Evolutionary conservation across 192 early-diverging fungal genomes (phyloP), one percentile per base, ranked within the genome.

Genomic region (Coemansia sp.): DNA sequence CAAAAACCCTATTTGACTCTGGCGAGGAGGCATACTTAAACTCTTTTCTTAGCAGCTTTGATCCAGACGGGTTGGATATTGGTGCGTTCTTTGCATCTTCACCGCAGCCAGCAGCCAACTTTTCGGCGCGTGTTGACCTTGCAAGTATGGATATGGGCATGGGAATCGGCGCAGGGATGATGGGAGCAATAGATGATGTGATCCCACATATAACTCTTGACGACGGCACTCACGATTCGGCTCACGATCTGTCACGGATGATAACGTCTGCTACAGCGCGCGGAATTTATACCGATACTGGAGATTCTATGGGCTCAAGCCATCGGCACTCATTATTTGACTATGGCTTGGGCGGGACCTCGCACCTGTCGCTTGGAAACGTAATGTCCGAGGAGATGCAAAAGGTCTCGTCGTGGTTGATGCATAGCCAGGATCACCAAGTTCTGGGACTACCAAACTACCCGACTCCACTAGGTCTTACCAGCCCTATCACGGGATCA

Each of bases 21-120:
- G 70, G 74, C 63, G 78, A 81, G 29, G 78, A 81, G 67, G 59
- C 70, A 17, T 81, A 81, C 21, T 61, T 81, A 57, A 74, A 81
- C 60, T 81, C 78, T 14, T 81, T 81, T 50, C 67, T 81, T 22
- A 75, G 54, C 60, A 74, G 78, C 66, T 81, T 81, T 61, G 78
- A 81, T 67, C 60, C 63, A 30, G 78, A 81, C 31, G 73, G 73
- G 0, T 30, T 75, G 5, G 78, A 75, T 22, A 57, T 70, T 24
- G 60, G 70, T 4, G 52, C 70, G 20, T 81, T 70, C 50, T 60
- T 75, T 46, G 64, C 66, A 9, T 66, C 39, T 46, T 76, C 78
- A 21, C 78, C 78, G 19, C 65, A 30, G 30, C 73, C 78, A 63
- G 70, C 70, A 70, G 67, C 66, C 50, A 75, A 67, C 57, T 59